These are phyloP conservation scores for Phytomonas sp. DNA, from an alignment of 208 protist genomes.

Conservation along the genomic window DNA sequence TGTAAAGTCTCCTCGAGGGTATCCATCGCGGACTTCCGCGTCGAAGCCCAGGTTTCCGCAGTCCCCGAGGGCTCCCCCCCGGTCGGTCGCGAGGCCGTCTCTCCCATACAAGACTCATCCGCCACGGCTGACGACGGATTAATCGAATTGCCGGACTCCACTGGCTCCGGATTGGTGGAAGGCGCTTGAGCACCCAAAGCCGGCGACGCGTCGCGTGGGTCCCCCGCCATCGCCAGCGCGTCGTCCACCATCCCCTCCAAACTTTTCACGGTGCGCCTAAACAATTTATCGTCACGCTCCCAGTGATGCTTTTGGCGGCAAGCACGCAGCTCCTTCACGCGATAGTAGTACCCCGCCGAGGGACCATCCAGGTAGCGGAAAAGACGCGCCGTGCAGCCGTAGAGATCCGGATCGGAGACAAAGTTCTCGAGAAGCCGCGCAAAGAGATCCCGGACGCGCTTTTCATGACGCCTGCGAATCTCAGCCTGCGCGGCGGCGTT, in stretches of 20 bases:
- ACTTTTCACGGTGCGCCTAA: constrained; percentile 51
- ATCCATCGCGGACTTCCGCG: constrained; percentile 24
- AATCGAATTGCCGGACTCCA: constrained; percentile 17
- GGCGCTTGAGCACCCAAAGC: too few relatives aligned
- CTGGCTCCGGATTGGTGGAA: constrained; percentile 21
- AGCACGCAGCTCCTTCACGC: constrained; percentile 69
- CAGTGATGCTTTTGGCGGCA: constrained; percentile 84
- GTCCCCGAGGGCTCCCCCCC: too few relatives aligned
- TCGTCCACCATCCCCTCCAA: constrained; percentile 44
- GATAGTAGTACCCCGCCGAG: constrained; percentile 45
- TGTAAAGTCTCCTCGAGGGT: constrained; percentile 47
- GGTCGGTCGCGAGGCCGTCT: too few relatives aligned
- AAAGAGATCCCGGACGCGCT: constrained; percentile 68
- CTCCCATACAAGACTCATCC: neutral
- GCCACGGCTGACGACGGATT: neutral
- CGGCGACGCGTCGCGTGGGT: constrained; percentile 18
- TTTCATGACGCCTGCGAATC: constrained; percentile 49
- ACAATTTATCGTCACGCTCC: constrained; percentile 39
- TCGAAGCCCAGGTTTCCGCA: too few relatives aligned
- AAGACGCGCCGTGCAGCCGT: constrained; percentile 58
- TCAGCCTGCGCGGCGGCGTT: constrained; percentile 14
- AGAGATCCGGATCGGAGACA: constrained; percentile 79
- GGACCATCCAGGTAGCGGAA: constrained; percentile 69
- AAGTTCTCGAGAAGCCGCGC: constrained; percentile 53
- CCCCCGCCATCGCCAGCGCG: constrained; percentile 24